Base-by-base conservation (phyloP, 176 grass and related monocot species). In the Bromus sterilis region DNA sequence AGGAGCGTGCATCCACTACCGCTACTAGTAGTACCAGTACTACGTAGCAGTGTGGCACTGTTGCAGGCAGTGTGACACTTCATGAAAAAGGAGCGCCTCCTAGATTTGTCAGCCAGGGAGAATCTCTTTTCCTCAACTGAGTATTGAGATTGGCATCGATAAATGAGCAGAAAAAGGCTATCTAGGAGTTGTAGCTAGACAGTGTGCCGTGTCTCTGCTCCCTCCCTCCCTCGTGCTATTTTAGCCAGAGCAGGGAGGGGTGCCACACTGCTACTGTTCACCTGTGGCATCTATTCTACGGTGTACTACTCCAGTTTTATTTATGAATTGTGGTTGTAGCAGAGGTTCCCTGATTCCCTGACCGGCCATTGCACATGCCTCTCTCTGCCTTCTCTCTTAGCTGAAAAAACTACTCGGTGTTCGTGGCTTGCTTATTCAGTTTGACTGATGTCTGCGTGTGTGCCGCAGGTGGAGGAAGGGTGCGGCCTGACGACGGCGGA, bases 381-480 rank as follows among this genome's bases (percentile, higher is more conserved):
- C 16, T 49, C 5, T 49, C 16, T 49, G 16, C 18, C 18, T 53
- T 53, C 48, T 53, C 48, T 18, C 6, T 20, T 49, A 20, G 7
- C 46, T 48, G 1, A 4, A 46, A 46, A 46, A 2, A 11, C 9
- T 32, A 3, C 20, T 26, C n/a, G n/a, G n/a, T 23, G 15, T 41
- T 13, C 36, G 21, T 5, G 2, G 7, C 20, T 10, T 9, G 42
- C 7, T 8, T 76, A 4, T 24, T 55, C 41, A 32, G 55, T 14
- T 71, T n/a, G 24, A 18, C 77, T 76, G 70, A 77, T 10, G 15
- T 75, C 7, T 64, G 48, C 32, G 31, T 32, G 48, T 34, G 42
- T 1, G 2, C 24, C 46, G 78, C 87, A 99, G 97, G 86, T 99
- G 36, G 97, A 99, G 73, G 97, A 99, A 75, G 93, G 91, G 16